Evolutionary conservation across 2,329 filamentous ascomycete species (phyloP).

Genomic region (Fusarium sp.): DNA sequence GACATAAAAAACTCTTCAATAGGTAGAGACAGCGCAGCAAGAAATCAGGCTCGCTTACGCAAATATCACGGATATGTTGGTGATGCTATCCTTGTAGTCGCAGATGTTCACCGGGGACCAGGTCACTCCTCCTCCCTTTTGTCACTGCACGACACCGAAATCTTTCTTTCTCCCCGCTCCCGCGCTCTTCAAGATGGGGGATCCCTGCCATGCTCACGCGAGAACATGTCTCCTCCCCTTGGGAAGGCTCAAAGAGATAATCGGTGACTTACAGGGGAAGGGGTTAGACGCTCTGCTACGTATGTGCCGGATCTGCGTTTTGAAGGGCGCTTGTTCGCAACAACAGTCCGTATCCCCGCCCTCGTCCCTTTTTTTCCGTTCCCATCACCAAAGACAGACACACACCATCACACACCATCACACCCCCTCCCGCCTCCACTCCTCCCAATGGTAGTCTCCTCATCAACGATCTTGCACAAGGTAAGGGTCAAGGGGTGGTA

Average conservation of each 20-base stretch:
- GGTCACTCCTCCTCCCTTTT: constrained; percentile 1
- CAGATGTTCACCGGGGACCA: constrained; percentile 27
- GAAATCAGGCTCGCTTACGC: constrained; percentile 8
- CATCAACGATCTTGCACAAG: constrained; percentile 12
- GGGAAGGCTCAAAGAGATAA: neutral
- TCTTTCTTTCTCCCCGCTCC: neutral
- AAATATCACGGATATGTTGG: constrained; percentile 27
- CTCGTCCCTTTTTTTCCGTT: neutral
- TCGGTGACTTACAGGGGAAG: neutral
- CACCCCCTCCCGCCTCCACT: neutral
- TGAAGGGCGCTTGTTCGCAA: neutral
- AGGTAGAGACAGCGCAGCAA: neutral
- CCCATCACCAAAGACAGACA: neutral
- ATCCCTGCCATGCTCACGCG: neutral
- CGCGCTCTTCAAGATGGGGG: neutral
- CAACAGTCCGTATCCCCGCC: neutral
- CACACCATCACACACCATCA: neutral
- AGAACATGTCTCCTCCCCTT: neutral
- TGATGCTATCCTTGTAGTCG: constrained; percentile 23
- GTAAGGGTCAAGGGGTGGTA: constrained; percentile 17
- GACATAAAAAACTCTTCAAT: neutral
- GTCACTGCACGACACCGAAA: constrained; percentile 1
- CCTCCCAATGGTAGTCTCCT: neutral
- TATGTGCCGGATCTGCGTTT: constrained; percentile 13
- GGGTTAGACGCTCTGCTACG: constrained; percentile 13